Conservation (phyloP, 1,284 basidiomycete species). For the Rhodofomes roseus region DNA sequence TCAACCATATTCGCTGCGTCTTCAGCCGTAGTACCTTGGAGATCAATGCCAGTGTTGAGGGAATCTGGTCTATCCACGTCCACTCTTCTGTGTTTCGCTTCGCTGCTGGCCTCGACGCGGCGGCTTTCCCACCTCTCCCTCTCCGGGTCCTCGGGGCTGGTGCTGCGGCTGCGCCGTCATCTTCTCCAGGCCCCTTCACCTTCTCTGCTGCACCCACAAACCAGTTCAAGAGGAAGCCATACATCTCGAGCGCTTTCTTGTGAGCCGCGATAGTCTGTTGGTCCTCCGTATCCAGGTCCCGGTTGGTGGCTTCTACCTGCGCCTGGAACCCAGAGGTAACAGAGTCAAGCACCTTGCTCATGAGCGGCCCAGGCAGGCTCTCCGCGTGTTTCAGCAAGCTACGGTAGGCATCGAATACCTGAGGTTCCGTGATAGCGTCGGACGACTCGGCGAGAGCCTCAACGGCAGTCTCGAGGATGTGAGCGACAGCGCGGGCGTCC, state of each 20-base stretch:
- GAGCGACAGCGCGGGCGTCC: constrained; percentile 38
- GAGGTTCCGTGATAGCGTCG: constrained; percentile 59
- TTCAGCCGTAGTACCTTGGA: constrained; percentile 72
- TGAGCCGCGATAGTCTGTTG: constrained; percentile 68
- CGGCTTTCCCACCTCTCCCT: constrained; percentile 60
- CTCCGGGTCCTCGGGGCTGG: constrained; percentile 46
- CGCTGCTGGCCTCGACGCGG: constrained; percentile 32
- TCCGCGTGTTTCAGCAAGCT: constrained; percentile 72
- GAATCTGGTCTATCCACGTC: constrained; percentile 80
- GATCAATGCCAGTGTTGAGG: constrained; percentile 63
- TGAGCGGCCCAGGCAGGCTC: constrained; percentile 51
- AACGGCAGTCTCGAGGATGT: constrained; percentile 65
- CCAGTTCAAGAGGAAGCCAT: constrained; percentile 86
- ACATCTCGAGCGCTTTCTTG: constrained; percentile 79
- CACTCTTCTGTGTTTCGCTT: constrained; percentile 54
- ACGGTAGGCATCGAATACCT: constrained; percentile 77
- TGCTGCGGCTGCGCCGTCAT: constrained; percentile 41
- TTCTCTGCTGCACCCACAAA: constrained; percentile 78
- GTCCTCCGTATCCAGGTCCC: constrained; percentile 68
- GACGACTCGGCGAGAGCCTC: constrained; percentile 71
- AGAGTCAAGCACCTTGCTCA: constrained; percentile 79
- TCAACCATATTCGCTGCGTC: constrained; percentile 84
- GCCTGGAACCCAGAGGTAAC: constrained; percentile 67
- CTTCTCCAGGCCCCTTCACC: constrained; percentile 53
- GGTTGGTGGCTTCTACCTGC: constrained; percentile 65